phyloP scores from a whole-genome alignment of 305 asterid species.

The Withania somnifera region DNA sequence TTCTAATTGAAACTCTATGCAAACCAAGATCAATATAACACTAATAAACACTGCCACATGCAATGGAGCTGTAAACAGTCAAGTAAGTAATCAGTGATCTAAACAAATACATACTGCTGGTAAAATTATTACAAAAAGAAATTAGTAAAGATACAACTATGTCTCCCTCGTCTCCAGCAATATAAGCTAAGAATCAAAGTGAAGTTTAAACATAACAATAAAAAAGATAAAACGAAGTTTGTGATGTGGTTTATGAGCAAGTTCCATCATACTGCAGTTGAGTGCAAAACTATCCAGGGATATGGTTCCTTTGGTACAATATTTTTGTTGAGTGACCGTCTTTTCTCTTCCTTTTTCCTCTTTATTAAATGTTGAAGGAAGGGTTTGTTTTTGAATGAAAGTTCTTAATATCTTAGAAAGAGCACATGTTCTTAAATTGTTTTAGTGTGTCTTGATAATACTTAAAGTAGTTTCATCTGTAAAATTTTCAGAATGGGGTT shows the following conservation, averaged over 20 bases:
- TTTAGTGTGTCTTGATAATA: not conserved
- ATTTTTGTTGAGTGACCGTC: not conserved
- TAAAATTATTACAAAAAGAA: not conserved
- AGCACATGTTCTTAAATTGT: not conserved
- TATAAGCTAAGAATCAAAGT: not conserved
- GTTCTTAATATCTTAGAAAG: not conserved
- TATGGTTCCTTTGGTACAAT: not conserved
- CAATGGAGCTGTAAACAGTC: not conserved
- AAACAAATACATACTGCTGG: not conserved
- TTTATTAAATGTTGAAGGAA: not conserved
- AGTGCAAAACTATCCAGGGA: not conserved
- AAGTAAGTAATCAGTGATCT: not conserved
- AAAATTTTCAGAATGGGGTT: not conserved
- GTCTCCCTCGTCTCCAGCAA: not conserved
- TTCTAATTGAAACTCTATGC: not conserved
- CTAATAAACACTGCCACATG: not conserved
- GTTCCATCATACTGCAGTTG: not conserved
- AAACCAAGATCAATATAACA: not conserved
- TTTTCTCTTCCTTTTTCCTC: not conserved
- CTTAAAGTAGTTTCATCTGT: not conserved
- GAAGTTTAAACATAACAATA: not conserved
- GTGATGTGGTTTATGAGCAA: not conserved
- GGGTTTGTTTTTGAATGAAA: not conserved
- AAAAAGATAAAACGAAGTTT: not conserved
- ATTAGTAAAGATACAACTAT: not conserved